Base-by-base conservation (phyloP, 1,139 yeast species). In the Taphrina populina region DNA sequence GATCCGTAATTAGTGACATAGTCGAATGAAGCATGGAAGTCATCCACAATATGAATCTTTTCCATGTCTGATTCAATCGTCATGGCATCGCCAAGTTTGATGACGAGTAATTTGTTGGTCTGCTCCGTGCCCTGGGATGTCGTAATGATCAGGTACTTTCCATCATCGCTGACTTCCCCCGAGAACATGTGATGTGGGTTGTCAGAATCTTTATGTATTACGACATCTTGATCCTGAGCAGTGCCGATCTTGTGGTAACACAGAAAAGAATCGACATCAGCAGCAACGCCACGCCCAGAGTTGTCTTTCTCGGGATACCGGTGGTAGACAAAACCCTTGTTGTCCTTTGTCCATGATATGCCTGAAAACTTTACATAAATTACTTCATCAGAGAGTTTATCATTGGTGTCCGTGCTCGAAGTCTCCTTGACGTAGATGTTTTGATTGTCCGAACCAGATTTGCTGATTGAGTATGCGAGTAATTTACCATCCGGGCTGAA, bases 1-100 rank as follows among this genome's bases (percentile, higher is more conserved):
- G 56, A 32, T 8, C 37, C 51, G 23, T 52, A 41, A n/a, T 46
- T 33, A 17, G 56, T 51, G 65, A 87, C 86, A 67, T 83, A 80
- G 63, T 74, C 74, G 82, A 86, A 86, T 69, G 86, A 92, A 58
- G 90, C 81, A 69, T 86, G 78, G 74, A 86, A 86, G 61, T 85
- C 77, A 68, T 82, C 86, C 64, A 83, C 84, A 73, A 87, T 87
- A 65, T 84, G 88, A 64, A 85, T 77, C 67, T 80, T 83, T 60
- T 82, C 81, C 69, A 86, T 30, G 13, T 49, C 39, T 19, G 30
- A 37, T 4, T 23, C 23, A 23, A 32, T 21, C 10, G 44, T 20
- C n/a, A 41, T 20, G 5, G 23, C 29, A 8, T 23, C 45, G 7
- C 36, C 46, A 8, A 49, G 54, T 13, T 49, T 24, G 32, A 35